Conservation (phyloP, 495 filamentous ascomycete species). For the Alectoria sarmentosa region DNA sequence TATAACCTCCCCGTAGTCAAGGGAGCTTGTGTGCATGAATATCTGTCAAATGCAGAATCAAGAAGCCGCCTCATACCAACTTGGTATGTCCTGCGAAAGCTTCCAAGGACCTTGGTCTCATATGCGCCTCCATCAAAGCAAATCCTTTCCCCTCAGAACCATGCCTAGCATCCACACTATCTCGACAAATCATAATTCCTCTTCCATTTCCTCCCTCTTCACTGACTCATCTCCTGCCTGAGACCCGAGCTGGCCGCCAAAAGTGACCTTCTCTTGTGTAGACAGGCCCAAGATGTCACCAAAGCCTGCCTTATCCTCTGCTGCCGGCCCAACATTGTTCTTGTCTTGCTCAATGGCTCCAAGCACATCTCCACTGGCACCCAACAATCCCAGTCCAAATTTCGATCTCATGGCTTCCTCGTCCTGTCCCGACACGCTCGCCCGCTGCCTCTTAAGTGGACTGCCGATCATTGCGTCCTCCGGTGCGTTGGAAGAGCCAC, state of each 20-base stretch:
- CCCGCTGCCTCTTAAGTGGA: conserved; percentile 76
- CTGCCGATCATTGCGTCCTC: conserved; percentile 58
- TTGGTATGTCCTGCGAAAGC: not conserved
- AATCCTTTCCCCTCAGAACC: not conserved
- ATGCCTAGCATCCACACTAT: not conserved
- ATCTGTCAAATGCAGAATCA: not conserved
- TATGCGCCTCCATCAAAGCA: not conserved
- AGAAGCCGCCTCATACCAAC: not conserved
- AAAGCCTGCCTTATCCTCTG: conserved; percentile 5
- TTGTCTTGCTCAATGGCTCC: conserved; percentile 23
- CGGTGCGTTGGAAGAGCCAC: conserved; percentile 35
- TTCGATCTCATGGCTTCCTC: conserved; percentile 46
- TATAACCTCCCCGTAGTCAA: not conserved
- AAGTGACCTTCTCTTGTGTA: conserved; percentile 1
- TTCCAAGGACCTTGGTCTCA: not conserved
- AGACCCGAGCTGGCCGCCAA: conserved; percentile 10
- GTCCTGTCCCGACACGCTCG: conserved; percentile 58
- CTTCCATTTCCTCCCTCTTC: conserved; percentile 22
- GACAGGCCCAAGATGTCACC: conserved; percentile 4
- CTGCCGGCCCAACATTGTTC: conserved; percentile 2
- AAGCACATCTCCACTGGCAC: conserved; percentile 35
- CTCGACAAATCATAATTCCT: conserved; percentile 18
- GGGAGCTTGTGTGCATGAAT: not conserved
- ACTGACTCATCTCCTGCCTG: conserved; percentile 1
- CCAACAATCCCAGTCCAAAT: conserved; percentile 38